Percentiles rank a stretch among this genome's conserved stretches.
Conservation (phyloP, 208 protist species). For the Wallacemonas sp. region DNA sequence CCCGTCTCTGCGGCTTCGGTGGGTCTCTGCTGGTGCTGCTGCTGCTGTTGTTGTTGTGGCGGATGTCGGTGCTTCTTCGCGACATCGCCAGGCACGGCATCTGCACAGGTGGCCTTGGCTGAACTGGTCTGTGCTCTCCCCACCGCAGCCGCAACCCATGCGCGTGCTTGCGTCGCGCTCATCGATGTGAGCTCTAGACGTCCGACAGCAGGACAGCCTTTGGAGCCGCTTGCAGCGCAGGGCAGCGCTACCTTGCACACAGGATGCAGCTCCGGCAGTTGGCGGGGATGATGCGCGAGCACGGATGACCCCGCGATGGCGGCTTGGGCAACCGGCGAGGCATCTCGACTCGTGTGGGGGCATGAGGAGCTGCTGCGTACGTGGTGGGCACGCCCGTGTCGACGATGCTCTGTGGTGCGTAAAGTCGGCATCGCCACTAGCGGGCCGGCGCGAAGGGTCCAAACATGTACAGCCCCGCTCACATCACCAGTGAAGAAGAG, state of each 20-base stretch:
- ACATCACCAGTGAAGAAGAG: slow-evolving; percentile 66
- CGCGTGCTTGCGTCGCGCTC: slow-evolving; percentile 21
- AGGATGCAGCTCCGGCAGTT: slow-evolving; percentile 38
- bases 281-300: slow-evolving; percentile 18
- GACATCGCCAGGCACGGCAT: too few species aligned
- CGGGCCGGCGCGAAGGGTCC: slow-evolving; percentile 42
- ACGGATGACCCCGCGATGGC: neutral
- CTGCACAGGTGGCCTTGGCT: too few species aligned
- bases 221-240: neutral
- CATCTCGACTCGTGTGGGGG: slow-evolving; percentile 4
- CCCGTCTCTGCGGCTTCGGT: neutral
- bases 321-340: neutral
- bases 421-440: slow-evolving; percentile 21
- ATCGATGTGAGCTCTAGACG: slow-evolving; percentile 21
- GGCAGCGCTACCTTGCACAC: slow-evolving; percentile 26
- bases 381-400: neutral
- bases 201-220: slow-evolving; percentile 15
- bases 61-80: neutral
- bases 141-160: slow-evolving; percentile 1
- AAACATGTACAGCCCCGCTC: slow-evolving; percentile 43
- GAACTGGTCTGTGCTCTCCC: too few species aligned
- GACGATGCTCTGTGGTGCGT: slow-evolving; percentile 5
- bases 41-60: neutral
- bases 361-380: neutral
- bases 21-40: slow-evolving; percentile 7